Conservation (phyloP, 257 asterid genomes). For the Ehretia macrophylla region DNA sequence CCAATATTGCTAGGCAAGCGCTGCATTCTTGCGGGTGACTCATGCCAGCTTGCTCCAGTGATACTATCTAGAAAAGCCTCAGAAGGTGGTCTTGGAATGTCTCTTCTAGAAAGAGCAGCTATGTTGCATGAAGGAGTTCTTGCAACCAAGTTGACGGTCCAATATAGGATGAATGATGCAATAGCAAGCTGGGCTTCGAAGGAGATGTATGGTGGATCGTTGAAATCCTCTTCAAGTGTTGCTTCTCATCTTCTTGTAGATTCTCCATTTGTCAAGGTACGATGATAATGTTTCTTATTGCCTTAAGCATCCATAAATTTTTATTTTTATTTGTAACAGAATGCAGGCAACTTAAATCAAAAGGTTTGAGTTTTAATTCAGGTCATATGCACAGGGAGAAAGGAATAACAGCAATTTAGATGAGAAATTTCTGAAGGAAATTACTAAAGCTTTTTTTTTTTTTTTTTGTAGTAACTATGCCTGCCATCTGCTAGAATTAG, state of each 20-base stretch:
- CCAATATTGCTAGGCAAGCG: constrained; percentile 94
- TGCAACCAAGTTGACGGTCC: constrained; percentile 60
- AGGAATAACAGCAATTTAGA: no score
- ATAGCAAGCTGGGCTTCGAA: constrained; percentile 98
- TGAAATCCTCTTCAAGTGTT: constrained; percentile 66
- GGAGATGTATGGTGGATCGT: constrained; percentile 84
- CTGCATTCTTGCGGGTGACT: constrained; percentile 91
- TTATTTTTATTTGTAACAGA: no score
- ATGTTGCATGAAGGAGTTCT: constrained; percentile 66
- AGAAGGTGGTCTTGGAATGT: constrained; percentile 85
- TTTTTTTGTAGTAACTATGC: no score
- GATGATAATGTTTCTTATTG: background rate
- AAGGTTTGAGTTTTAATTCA: no score
- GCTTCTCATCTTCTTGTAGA: constrained; percentile 85
- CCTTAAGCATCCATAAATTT: no score
- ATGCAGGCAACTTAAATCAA: no score
- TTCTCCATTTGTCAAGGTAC: constrained; percentile 89
- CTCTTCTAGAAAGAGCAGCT: constrained; percentile 78
- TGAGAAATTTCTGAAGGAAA: no score
- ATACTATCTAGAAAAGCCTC: constrained; percentile 87
- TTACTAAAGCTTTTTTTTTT: no score
- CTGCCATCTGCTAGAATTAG: no score
- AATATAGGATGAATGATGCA: constrained; percentile 84
- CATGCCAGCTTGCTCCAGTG: constrained; percentile 94
- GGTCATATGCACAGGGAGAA: no score